phyloP scores from a whole-genome alignment of 2,329 filamentous ascomycete species.

The Ceratocystis cacaofunesta region DNA sequence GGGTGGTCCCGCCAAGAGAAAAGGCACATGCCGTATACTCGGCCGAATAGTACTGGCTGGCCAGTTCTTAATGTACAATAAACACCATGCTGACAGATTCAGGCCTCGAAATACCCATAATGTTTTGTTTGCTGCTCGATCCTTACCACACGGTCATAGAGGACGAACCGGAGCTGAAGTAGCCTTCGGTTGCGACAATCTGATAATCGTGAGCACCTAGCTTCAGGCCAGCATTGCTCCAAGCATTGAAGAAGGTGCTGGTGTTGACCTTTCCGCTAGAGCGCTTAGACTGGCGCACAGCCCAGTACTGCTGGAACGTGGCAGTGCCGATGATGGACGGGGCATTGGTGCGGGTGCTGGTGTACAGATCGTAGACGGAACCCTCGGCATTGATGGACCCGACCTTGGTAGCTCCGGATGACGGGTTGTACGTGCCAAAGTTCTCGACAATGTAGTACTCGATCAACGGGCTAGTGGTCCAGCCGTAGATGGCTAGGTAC shows the following conservation, averaged over 20 bases:
- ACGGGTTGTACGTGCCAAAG: slow-evolving; percentile 27
- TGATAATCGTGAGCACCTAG: slow-evolving; percentile 38
- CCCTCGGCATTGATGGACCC: slow-evolving; percentile 27
- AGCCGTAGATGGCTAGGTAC: slow-evolving; percentile 28
- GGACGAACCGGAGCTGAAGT: slow-evolving; percentile 34
- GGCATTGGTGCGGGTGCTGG: slow-evolving; percentile 27
- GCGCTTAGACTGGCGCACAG: slow-evolving; percentile 35
- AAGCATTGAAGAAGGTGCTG: slow-evolving; percentile 38
- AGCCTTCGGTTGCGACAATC: slow-evolving; percentile 41
- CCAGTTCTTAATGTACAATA: neutral
- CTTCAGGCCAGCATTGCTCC: slow-evolving; percentile 33
- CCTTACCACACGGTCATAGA: slow-evolving; percentile 29
- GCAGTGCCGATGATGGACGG: slow-evolving; percentile 35
- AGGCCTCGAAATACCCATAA: neutral
- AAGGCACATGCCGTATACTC: neutral
- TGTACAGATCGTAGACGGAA: slow-evolving; percentile 27
- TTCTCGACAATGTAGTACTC: slow-evolving; percentile 29
- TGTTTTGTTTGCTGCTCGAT: neutral
- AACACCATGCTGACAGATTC: neutral
- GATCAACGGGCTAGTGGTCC: slow-evolving; percentile 25
- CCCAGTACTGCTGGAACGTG: slow-evolving; percentile 41
- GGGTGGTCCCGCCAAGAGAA: neutral
- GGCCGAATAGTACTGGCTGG: neutral
- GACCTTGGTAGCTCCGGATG: slow-evolving; percentile 23
- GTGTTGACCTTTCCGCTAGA: slow-evolving; percentile 35